Percentiles rank a stretch among this genome's conserved stretches.
Conservation (phyloP, 2,329 filamentous ascomycete genomes). For the Fusarium xyrophilum region DNA sequence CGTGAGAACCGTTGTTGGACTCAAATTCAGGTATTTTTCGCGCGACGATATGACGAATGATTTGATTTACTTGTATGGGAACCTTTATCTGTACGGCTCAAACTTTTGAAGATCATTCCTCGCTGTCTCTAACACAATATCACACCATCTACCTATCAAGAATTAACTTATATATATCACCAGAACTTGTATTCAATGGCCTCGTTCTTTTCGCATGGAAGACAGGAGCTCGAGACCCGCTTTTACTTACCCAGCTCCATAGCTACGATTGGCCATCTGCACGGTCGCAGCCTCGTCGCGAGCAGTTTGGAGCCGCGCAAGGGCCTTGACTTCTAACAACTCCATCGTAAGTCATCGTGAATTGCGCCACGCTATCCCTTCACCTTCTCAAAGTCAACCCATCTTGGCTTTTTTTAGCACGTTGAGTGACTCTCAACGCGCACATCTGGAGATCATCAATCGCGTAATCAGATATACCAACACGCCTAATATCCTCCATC, state of each 20-base stretch:
- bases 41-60: background rate
- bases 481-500: slow-evolving; percentile 19
- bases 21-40: background rate
- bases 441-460: slow-evolving; percentile 18
- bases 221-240: slow-evolving; percentile 25
- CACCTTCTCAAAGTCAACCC: slow-evolving; percentile 6
- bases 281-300: slow-evolving; percentile 46
- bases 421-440: background rate
- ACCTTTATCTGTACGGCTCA: background rate
- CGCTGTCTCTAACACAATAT: background rate
- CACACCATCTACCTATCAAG: background rate
- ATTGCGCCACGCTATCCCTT: slow-evolving; percentile 37
- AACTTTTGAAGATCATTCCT: background rate
- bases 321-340: slow-evolving; percentile 35
- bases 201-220: background rate
- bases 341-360: slow-evolving; percentile 26
- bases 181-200: background rate
- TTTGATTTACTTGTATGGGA: background rate
- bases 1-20: background rate
- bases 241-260: background rate
- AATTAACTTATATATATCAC: too few relatives aligned
- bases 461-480: slow-evolving; percentile 25
- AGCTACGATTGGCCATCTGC: slow-evolving; percentile 39
- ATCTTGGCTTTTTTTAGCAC: background rate
- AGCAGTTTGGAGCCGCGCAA: slow-evolving; percentile 48